Percentiles rank a stretch among this genome's conserved stretches.
Evolutionary conservation across 2,329 filamentous ascomycete species (phyloP).

Genomic region (Fusarium dlaminii): DNA sequence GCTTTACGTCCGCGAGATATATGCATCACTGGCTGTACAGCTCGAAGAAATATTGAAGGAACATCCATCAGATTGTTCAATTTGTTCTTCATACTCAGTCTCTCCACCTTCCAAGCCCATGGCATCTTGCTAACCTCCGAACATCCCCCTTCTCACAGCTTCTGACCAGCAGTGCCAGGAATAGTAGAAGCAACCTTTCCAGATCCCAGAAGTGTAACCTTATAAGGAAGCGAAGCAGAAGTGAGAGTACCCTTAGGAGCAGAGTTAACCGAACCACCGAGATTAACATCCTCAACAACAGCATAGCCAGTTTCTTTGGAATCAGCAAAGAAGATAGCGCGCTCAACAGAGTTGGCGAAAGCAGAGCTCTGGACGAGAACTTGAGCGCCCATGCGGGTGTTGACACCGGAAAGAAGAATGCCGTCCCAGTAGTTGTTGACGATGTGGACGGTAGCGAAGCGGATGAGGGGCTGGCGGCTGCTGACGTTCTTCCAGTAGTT

Average conservation of each 20-base stretch:
- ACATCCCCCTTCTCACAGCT: background rate
- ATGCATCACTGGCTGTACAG: background rate
- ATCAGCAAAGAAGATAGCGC: constrained; percentile 52
- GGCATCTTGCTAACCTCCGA: accelerated
- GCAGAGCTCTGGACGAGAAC: constrained; percentile 65
- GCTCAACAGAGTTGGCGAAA: constrained; percentile 54
- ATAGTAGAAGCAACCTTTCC: constrained; percentile 56
- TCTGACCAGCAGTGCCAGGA: constrained; percentile 51
- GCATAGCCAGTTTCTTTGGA: constrained; percentile 55
- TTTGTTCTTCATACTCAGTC: background rate
- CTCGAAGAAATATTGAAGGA: accelerated
- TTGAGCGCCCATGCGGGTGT: constrained; percentile 65
- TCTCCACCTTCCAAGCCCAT: accelerated
- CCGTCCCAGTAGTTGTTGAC: constrained; percentile 63
- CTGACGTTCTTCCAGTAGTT: constrained; percentile 73
- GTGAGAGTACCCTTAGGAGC: constrained; percentile 62
- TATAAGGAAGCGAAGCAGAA: constrained; percentile 63
- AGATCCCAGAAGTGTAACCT: constrained; percentile 54
- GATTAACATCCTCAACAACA: constrained; percentile 52
- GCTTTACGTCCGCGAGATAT: accelerated
- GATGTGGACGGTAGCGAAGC: constrained; percentile 73
- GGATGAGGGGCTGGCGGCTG: constrained; percentile 69
- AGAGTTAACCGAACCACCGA: constrained; percentile 49
- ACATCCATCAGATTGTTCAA: background rate
- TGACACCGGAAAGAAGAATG: constrained; percentile 58